Evolutionary conservation across 2,329 filamentous ascomycete genomes (phyloP).

Genomic region (Epichloe scottii): DNA sequence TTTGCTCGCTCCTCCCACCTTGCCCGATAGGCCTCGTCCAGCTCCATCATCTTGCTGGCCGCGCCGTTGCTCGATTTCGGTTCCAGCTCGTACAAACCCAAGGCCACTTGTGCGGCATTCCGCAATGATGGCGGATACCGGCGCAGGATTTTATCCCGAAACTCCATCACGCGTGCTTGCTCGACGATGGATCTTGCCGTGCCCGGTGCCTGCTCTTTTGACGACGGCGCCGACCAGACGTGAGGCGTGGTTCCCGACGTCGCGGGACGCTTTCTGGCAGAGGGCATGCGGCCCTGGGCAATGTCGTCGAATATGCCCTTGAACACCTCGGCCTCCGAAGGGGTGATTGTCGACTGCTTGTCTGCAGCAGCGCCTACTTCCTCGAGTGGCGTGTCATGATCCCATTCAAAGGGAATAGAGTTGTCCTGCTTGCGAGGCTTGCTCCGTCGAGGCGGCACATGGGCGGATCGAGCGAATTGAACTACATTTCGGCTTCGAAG

Average conservation of each 20-base stretch:
- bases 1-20: constrained; percentile 22
- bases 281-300: constrained; percentile 21
- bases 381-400: constrained; percentile 15
- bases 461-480: constrained; percentile 11
- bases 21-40: constrained; percentile 19
- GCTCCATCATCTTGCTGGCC: constrained; percentile 15
- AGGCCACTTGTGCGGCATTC: constrained; percentile 25
- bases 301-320: constrained; percentile 40
- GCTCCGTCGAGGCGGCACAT: constrained; percentile 6
- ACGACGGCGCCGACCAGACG: neutral
- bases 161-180: constrained; percentile 18
- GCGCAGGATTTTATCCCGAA: constrained; percentile 23
- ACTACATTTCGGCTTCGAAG: constrained; percentile 15
- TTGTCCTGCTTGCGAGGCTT: constrained; percentile 15
- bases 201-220: neutral
- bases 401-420: constrained; percentile 41
- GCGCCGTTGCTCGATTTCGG: constrained; percentile 15
- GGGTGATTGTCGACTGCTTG: constrained; percentile 40
- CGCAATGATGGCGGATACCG: constrained; percentile 28
- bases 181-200: constrained; percentile 20
- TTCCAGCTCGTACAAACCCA: constrained; percentile 25
- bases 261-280: constrained; percentile 12
- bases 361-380: constrained; percentile 10
- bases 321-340: constrained; percentile 45
- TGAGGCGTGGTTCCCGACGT: constrained; percentile 1